Conservation (phyloP, 352 stramenopile genomes). For the Phytophthora tentaculata region DNA sequence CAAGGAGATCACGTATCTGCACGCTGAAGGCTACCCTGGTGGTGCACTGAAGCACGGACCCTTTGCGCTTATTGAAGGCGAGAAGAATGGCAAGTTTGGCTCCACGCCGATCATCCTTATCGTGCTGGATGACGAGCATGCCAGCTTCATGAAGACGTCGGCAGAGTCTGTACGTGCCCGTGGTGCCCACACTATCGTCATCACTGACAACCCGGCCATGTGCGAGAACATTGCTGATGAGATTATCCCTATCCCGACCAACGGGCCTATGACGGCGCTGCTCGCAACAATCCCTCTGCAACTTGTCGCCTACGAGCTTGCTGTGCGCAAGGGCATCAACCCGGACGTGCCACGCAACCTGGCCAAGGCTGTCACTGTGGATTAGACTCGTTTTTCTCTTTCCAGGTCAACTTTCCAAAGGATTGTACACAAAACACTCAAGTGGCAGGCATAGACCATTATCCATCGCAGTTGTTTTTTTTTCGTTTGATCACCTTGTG, state of each 20-base stretch:
- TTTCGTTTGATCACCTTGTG: conserved; percentile 9
- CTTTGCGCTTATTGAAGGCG: conserved; percentile 98
- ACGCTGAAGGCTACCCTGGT: conserved; percentile 98
- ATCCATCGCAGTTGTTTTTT: conserved; percentile 7
- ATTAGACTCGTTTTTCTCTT: conserved; percentile 80
- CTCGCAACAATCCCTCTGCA: conserved; percentile 97
- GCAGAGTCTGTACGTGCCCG: conserved; percentile 97
- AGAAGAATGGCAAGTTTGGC: conserved; percentile 94
- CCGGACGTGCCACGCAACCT: conserved; percentile 98
- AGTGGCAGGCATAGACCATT: conserved; percentile 16
- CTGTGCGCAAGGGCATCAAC: conserved; percentile 97
- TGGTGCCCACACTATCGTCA: conserved; percentile 97
- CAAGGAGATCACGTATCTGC: conserved; percentile 99
- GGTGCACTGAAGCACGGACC: conserved; percentile 98
- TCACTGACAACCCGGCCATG: conserved; percentile 96
- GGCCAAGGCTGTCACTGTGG: conserved; percentile 98
- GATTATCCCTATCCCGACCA: conserved; percentile 96
- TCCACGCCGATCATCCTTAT: conserved; percentile 97
- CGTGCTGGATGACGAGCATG: conserved; percentile 97
- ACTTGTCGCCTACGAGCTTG: conserved; percentile 98
- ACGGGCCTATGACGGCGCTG: conserved; percentile 96
- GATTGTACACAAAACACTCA: conserved; percentile 17
- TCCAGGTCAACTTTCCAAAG: conserved; percentile 19
- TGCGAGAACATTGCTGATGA: conserved; percentile 93
- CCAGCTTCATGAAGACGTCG: conserved; percentile 95